A percentile compares a stretch with the other conserved stretches of the same genome.
These are phyloP conservation scores for Fusarium newnesense DNA, from an alignment of 2,329 filamentous ascomycete genomes.

Conservation along the genomic window DNA sequence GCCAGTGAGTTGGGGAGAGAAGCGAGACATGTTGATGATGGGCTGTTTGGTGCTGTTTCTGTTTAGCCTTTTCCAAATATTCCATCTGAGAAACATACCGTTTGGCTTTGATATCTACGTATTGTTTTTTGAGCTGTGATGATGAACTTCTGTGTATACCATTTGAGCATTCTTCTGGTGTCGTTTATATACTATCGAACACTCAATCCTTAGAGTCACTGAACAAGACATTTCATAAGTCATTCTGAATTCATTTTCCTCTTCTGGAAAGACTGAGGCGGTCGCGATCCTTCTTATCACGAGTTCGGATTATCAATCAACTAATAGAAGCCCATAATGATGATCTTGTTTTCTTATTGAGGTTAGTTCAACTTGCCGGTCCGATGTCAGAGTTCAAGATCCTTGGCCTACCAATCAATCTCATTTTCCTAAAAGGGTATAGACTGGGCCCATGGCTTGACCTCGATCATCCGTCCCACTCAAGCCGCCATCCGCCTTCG, in stretches of 20 bases:
- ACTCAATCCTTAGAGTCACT: too few relatives aligned
- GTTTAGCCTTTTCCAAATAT: not conserved
- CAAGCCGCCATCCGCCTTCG: not conserved
- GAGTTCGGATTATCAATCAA: not conserved
- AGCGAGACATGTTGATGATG: not conserved
- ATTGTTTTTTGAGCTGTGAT: not conserved
- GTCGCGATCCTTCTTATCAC: not conserved
- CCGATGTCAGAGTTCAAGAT: not conserved
- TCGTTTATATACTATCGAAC: not conserved
- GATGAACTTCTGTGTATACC: not conserved
- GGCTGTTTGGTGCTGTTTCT: too few relatives aligned
- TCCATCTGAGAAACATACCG: not conserved
- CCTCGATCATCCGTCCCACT: not conserved
- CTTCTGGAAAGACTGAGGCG: not conserved
- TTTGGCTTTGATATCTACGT: not conserved
- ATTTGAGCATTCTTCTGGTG: not conserved
- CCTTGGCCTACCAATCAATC: slow-evolving; percentile 1
- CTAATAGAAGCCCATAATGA: not conserved
- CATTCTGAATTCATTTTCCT: not conserved
- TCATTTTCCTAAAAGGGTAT: slow-evolving; percentile 22
- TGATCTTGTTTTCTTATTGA: not conserved
- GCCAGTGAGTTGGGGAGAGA: slow-evolving; percentile 21
- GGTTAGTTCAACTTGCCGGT: not conserved
- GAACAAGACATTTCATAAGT: fast-evolving
- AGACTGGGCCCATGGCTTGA: not conserved